These are phyloP conservation scores for Aspergillus awamori DNA, from an alignment of 2,329 filamentous ascomycete genomes.

Conservation along the genomic window DNA sequence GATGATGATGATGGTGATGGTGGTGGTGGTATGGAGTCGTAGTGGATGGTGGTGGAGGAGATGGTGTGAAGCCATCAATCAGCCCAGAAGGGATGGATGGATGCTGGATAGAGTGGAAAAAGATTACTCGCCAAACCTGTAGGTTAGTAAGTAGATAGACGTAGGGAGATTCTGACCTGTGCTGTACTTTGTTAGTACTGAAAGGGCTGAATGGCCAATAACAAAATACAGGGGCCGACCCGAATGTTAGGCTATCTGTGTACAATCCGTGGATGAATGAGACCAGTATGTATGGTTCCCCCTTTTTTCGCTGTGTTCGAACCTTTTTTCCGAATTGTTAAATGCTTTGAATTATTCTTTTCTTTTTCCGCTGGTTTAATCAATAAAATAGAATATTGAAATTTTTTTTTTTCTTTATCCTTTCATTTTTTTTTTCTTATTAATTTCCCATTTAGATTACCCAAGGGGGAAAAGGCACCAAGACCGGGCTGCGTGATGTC, in stretches of 20 bases:
- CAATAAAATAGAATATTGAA: too few species aligned
- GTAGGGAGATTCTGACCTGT: too few species aligned
- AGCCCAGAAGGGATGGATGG: too few species aligned
- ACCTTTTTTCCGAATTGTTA: not conserved
- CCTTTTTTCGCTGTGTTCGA: not conserved
- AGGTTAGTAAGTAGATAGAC: too few species aligned
- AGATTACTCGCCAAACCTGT: too few species aligned
- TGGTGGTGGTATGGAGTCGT: not conserved
- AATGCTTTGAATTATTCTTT: not conserved
- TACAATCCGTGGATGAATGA: not conserved
- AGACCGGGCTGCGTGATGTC: constrained; percentile 14
- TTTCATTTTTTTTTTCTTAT: not conserved
- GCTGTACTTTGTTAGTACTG: too few species aligned
- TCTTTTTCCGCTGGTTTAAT: not conserved
- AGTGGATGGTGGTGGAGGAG: not conserved
- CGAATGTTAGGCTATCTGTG: constrained; percentile 1
- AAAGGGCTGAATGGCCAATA: not conserved
- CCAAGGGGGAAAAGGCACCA: not conserved
- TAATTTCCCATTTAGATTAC: not conserved
- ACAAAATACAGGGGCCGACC: not conserved
- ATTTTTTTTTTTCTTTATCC: not conserved
- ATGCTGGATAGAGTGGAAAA: too few species aligned
- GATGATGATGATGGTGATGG: not conserved
- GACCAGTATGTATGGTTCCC: not conserved
- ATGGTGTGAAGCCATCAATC: not conserved